Conservation (phyloP, 352 stramenopile genomes). For the Phytophthora fragariae region DNA sequence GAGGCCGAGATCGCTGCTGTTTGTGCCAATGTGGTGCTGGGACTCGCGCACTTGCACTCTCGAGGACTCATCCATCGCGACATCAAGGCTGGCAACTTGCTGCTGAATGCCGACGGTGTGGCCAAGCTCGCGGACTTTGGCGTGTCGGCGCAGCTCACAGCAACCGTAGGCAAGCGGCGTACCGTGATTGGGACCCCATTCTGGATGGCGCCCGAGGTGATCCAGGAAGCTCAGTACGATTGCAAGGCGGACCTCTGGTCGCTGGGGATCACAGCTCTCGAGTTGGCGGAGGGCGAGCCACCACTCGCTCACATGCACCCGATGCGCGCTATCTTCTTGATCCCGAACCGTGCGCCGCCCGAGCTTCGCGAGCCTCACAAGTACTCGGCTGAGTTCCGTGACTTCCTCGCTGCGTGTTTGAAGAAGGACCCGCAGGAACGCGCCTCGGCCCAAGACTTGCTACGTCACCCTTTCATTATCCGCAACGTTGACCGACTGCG, state of each 20-base stretch:
- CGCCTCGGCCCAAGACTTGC: conserved; percentile 55
- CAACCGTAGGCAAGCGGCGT: conserved; percentile 91
- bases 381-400: conserved; percentile 61
- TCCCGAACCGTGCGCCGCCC: conserved; percentile 69
- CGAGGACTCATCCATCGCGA: conserved; percentile 88
- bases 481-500: conserved; percentile 63
- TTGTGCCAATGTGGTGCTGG: conserved; percentile 72
- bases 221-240: conserved; percentile 88
- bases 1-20: conserved; percentile 80
- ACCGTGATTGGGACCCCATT: conserved; percentile 92
- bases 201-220: conserved; percentile 94
- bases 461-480: conserved; percentile 69
- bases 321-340: conserved; percentile 87
- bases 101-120: conserved; percentile 70
- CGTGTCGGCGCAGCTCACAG: conserved; percentile 90
- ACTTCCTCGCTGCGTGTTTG: conserved; percentile 73
- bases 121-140: conserved; percentile 92
- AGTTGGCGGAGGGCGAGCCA: conserved; percentile 88
- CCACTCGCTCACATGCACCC: conserved; percentile 89
- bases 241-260: conserved; percentile 87
- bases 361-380: conserved; percentile 50
- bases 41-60: conserved; percentile 84
- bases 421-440: conserved; percentile 70
- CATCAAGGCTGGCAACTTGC: conserved; percentile 90
- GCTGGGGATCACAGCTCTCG: conserved; percentile 91